Evolutionary conservation across 108 stramenopile genomes (phyloP), one percentile per base, ranked within the genome.

Genomic region (Nitzschia inconspicua): DNA sequence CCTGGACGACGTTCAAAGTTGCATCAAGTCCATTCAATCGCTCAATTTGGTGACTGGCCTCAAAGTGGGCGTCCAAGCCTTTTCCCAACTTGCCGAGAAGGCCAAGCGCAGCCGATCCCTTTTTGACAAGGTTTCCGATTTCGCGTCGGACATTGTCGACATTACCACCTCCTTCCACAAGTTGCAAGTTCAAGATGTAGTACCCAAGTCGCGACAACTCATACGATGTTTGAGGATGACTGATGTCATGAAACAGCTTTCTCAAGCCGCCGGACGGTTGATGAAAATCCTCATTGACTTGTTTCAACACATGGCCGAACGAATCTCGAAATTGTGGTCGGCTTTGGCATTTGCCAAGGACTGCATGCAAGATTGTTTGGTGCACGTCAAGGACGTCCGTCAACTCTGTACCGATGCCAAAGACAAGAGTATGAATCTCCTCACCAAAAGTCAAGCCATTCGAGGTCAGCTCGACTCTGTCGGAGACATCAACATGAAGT

Each of bases 331-430:
- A 5, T 18, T 82, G 6, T 82, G 81, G 81, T 51, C 61, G 22
- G 77, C 73, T 8, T 55, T 82, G 11, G 69, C 77, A 7, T 58
- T 60, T 48, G 77, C 81, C 36, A 82, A 82, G 52, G 81, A 82
- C 41, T 64, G 47, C 27, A 72, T 82, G 72, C 22, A 57, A n/a
- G 77, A 78, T 18, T 67, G 73, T 27, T 40, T 75, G 6, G 8
- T 47, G 14, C 57, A 82, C 27, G 75, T 76, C 1, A 29, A 59
- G 7, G 41, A 76, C 9, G 73, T 75, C 1, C 51, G 44, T 28
- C 37, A 59, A 2, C 56, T 79, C 0, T 68, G 66, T 11, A 50
- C 36, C 4, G 69, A 66, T 39, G 82, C 78, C n/a, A 35, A 60
- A 5, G 68, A 66, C 44, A 74, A 76, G 47, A 43, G 51, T 13